Evolutionary conservation across 2,329 filamentous ascomycete species (phyloP), one percentile per base, ranked within the genome.

Genomic region (Colletotrichum sp.): DNA sequence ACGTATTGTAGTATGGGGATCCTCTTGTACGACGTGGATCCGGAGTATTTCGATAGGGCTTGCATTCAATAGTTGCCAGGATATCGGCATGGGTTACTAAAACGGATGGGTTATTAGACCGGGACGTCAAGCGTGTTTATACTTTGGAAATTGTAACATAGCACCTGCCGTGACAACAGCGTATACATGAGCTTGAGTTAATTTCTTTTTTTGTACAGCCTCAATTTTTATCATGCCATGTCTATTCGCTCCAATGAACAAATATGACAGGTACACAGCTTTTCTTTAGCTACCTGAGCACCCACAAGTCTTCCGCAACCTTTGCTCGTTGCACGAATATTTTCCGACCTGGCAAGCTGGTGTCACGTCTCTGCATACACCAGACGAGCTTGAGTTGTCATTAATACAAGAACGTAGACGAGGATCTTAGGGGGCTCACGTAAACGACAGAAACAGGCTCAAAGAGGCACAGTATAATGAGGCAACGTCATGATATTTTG

Each of bases 31-130:
- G 39, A 43, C 8, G 18, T 43, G 39, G 39, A 43, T n/a, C 18
- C 5, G 18, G 39, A 43, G 39, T n/a, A n/a, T 12, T 43, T 43
- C 39, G 39, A 43, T 43, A 43, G 16, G 39, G 39, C 18, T 0
- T 43, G 39, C 25, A 28, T 16, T 27, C 27, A 27, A 1, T 30
- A n/a, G 56, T 27, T 25, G 6, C 27, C 9, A 60, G 27, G 27
- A 60, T 16, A 27, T 58, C 15, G 55, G 28, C 16, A n/a, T 8
- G 56, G 27, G 28, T 25, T 32, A 32, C 18, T 34, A 61, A 22
- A 13, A 61, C 7, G 30, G 18, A 61, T 32, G 30, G 58, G 58
- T 61, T 32, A 32, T 61, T 22, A 61, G 58, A 61, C 58, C 58
- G 32, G 18, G 56, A 58, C 7, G 2, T 32, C 28, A 8, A 61